Evolutionary conservation across 805 yeast genomes (phyloP).

Genomic region (Candida nemodendra): DNA sequence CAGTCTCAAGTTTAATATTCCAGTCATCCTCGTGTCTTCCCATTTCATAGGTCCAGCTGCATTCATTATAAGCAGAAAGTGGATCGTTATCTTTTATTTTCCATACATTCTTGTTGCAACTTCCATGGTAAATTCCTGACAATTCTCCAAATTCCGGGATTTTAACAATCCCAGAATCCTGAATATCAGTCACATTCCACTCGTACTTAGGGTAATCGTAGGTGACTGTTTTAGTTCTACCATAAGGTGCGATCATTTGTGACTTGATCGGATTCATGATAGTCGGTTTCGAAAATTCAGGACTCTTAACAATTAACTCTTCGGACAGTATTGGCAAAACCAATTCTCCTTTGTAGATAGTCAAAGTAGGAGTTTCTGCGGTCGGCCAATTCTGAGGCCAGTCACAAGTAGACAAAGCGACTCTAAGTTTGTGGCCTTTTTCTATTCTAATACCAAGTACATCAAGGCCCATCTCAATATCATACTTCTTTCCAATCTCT

Average conservation of each 20-base stretch:
- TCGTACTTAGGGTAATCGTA: slow-evolving; percentile 35
- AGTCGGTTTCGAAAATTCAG: slow-evolving; percentile 31
- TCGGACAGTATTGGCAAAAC: slow-evolving; percentile 31
- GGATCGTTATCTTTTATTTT: slow-evolving; percentile 38
- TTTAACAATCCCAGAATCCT: slow-evolving; percentile 36
- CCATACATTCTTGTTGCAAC: slow-evolving; percentile 40
- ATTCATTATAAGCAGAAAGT: slow-evolving; percentile 37
- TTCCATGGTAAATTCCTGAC: slow-evolving; percentile 40
- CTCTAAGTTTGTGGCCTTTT: slow-evolving; percentile 38
- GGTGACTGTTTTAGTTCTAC: slow-evolving; percentile 25
- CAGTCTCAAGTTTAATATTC: slow-evolving; percentile 36
- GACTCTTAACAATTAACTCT: slow-evolving; percentile 18
- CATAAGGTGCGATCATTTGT: slow-evolving; percentile 26
- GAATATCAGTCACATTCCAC: slow-evolving; percentile 35
- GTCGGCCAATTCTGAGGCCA: slow-evolving; percentile 52
- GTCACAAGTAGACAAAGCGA: slow-evolving; percentile 44
- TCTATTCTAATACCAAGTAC: slow-evolving; percentile 38
- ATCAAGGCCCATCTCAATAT: slow-evolving; percentile 37
- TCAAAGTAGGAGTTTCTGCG: slow-evolving; percentile 39
- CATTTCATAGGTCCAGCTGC: slow-evolving; percentile 41
- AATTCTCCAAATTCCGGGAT: slow-evolving; percentile 33
- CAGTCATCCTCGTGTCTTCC: slow-evolving; percentile 41
- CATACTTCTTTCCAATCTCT: slow-evolving; percentile 32
- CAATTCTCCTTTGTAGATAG: slow-evolving; percentile 32
- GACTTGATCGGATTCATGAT: slow-evolving; percentile 30